Base-by-base conservation (phyloP, 2,329 filamentous ascomycete genomes). In the Paraphoma sp. region DNA sequence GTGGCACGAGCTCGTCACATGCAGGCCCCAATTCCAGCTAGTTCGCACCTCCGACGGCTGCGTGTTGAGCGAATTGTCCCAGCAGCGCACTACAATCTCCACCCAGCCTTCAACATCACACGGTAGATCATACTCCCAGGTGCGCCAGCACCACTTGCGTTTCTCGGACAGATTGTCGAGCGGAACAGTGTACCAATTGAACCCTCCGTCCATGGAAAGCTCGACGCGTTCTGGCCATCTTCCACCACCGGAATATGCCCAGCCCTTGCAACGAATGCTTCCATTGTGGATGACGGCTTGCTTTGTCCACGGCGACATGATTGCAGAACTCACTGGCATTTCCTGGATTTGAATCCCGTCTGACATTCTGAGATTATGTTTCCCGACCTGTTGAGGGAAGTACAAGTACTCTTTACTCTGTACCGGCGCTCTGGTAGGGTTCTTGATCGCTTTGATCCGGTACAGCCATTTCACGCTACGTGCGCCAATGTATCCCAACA, bases 281-380 rank as follows among this genome's bases (percentile, higher is more conserved):
- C 87, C 87, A n/a, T 83, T 80, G 62, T 89, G 87, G 0, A 89
- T 74, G 33, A 89, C 80, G 1, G 84, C 81, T n/a, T 87, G 81
- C 63, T 86, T 87, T 17, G 82, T 82, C 76, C 80, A 78, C 0
- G 88, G 88, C 0, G 83, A 79, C 84, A 89, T 89, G 64, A 90
- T 89, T 23, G 87, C 88, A 14, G 81, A 85, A 47, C 82, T 85
- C 4, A 90, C 87, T 0, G 88, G 88, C 87, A 90, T 91, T 41
- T 90, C 88, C 67, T 91, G 88, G 64, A 89, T 90, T 59, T 83
- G 84, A 58, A 88, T 87, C 0, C 86, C 87, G 45, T 86, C 85
- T 10, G 79, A 85, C 62, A 84, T 83, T 8, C 76, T 78, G 14
- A 81, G 78, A 59, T 90, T 90, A 62, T 90, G 86, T 74, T 90